Evolutionary conservation across 495 filamentous ascomycete genomes (phyloP).

Genomic region (Penicillium ochrochloron): DNA sequence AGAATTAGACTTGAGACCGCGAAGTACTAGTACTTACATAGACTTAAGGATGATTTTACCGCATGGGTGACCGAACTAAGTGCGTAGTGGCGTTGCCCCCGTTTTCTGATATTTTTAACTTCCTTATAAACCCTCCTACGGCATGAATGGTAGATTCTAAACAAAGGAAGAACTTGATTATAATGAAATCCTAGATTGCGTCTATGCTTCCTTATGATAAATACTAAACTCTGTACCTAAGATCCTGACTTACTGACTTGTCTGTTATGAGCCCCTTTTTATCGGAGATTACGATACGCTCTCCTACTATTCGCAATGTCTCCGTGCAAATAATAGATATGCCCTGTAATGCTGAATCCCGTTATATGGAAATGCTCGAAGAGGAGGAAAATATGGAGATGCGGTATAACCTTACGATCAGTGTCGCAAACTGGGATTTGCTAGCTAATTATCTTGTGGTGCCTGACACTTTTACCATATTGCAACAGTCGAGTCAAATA

Average conservation of each 20-base stretch:
- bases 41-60: no score
- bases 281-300: not conserved
- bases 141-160: not conserved
- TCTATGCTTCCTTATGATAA: not conserved
- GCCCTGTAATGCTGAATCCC: not conserved
- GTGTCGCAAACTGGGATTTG: conserved; percentile 33
- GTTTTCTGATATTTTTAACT: not conserved
- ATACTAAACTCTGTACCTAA: not conserved
- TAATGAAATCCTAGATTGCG: not conserved
- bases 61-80: no score
- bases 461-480: conserved; percentile 42
- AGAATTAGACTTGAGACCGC: not conserved
- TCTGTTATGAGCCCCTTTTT: not conserved
- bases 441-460: conserved; percentile 43
- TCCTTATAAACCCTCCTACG: not conserved
- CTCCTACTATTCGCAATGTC: not conserved
- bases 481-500: conserved; percentile 30
- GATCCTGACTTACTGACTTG: not conserved
- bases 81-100: not conserved
- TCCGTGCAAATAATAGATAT: not conserved
- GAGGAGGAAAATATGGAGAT: conserved; percentile 17
- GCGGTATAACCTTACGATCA: conserved; percentile 22
- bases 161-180: not conserved
- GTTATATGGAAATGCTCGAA: conserved; percentile 8
- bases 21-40: not conserved